These are phyloP conservation scores for Trichosanthes cucumerina DNA, from an alignment of 306 rosid genomes.

Conservation along the genomic window DNA sequence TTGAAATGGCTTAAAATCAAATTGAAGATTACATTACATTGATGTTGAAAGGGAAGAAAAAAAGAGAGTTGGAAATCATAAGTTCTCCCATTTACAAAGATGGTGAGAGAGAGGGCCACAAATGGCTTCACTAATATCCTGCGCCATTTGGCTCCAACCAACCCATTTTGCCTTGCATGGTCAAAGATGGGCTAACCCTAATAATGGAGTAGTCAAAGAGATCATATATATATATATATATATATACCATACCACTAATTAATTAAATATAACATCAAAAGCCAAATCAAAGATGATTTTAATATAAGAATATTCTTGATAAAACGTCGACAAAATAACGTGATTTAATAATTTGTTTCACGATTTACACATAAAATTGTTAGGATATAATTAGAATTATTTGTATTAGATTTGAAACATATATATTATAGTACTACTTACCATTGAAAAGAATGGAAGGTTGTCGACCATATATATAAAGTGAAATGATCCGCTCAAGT, in stretches of 20 bases:
- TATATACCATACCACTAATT: background rate
- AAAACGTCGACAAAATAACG: background rate
- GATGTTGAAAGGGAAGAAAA: conserved; percentile 2
- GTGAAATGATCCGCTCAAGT: too few species aligned
- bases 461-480: too few species aligned
- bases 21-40: background rate
- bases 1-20: background rate
- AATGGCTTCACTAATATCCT: background rate
- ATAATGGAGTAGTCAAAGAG: background rate
- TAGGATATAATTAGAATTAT: too few species aligned
- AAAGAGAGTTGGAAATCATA: background rate
- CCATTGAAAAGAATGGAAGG: too few species aligned
- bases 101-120: background rate
- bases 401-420: too few species aligned
- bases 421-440: too few species aligned
- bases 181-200: background rate
- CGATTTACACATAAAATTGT: background rate
- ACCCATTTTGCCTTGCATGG: background rate
- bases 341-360: background rate
- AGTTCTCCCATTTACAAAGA: background rate
- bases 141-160: background rate
- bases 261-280: background rate
- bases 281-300: background rate
- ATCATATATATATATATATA: background rate
- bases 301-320: background rate